These are phyloP conservation scores for Cyclaneusma minus DNA, from an alignment of 2,329 filamentous ascomycete genomes.

Conservation along the genomic window DNA sequence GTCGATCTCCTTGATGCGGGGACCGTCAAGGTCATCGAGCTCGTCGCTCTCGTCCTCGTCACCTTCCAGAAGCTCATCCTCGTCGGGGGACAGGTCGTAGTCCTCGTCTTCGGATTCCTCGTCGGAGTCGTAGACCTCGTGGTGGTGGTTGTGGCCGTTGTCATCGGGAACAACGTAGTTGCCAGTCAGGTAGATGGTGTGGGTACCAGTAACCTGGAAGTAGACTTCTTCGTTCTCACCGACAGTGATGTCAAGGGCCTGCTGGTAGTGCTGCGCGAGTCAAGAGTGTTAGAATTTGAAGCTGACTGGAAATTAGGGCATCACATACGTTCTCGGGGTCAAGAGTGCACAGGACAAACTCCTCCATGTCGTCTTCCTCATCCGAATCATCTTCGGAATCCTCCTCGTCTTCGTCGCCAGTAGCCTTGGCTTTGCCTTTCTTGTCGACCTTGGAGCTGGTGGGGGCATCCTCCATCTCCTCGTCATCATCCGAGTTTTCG, in stretches of 20 bases:
- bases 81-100: constrained; percentile 68
- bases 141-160: constrained; percentile 33
- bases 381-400: constrained; percentile 43
- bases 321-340: constrained; percentile 72
- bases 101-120: constrained; percentile 51
- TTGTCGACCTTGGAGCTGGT: constrained; percentile 46
- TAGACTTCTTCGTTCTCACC: constrained; percentile 78
- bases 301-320: constrained; percentile 2
- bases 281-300: constrained; percentile 14
- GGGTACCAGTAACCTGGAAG: constrained; percentile 82
- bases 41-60: constrained; percentile 55
- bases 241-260: constrained; percentile 85
- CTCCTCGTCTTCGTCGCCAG: constrained; percentile 35
- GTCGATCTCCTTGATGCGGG: constrained; percentile 71
- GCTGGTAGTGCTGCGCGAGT: constrained; percentile 72
- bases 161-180: constrained; percentile 76
- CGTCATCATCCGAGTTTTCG: constrained; percentile 37
- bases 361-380: constrained; percentile 56
- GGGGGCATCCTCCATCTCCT: constrained; percentile 59
- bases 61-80: constrained; percentile 51
- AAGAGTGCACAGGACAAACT: constrained; percentile 90
- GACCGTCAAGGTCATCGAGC: constrained; percentile 62
- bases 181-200: constrained; percentile 82
- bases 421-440: constrained; percentile 59
- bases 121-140: constrained; percentile 46